These are phyloP conservation scores for Boletus coccyginus DNA, from an alignment of 768 basidiomycete genomes.

Conservation along the genomic window DNA sequence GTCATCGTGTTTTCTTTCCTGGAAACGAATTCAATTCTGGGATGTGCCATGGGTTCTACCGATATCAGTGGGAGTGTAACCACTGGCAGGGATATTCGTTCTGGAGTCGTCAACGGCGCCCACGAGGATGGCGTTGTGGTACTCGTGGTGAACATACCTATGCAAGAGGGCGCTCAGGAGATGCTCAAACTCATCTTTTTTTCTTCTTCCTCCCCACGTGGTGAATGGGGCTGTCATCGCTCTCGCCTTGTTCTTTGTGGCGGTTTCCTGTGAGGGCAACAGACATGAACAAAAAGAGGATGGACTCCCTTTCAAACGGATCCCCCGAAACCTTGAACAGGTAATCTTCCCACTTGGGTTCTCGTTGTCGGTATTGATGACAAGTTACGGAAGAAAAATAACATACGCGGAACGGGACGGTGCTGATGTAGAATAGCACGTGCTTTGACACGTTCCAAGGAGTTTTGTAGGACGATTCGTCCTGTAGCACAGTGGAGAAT, in stretches of 20 bases:
- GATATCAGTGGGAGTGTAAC: background rate
- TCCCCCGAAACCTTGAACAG: slow-evolving; percentile 20
- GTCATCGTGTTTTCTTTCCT: no score
- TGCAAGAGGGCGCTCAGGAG: slow-evolving; percentile 14
- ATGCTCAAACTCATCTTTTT: slow-evolving; percentile 15
- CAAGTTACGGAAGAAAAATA: background rate
- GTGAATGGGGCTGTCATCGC: slow-evolving; percentile 15
- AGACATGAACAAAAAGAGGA: slow-evolving; percentile 19
- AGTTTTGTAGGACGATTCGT: no score
- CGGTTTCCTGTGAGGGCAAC: slow-evolving; percentile 9
- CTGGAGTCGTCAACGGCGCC: no score
- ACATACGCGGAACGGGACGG: slow-evolving; percentile 15
- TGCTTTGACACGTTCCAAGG: background rate
- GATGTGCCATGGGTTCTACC: background rate
- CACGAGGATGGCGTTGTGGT: background rate
- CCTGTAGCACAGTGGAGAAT: no score
- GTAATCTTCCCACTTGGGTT: slow-evolving; percentile 17
- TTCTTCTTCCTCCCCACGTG: slow-evolving; percentile 10
- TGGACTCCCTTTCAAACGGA: slow-evolving; percentile 17
- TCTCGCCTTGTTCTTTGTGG: slow-evolving; percentile 6
- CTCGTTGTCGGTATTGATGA: background rate
- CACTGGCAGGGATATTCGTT: background rate
- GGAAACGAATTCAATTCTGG: background rate
- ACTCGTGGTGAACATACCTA: slow-evolving; percentile 2
- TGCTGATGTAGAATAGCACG: slow-evolving; percentile 7